phyloP scores from a whole-genome alignment of 805 yeast genomes.

The Nakazawaea ishiwadae region DNA sequence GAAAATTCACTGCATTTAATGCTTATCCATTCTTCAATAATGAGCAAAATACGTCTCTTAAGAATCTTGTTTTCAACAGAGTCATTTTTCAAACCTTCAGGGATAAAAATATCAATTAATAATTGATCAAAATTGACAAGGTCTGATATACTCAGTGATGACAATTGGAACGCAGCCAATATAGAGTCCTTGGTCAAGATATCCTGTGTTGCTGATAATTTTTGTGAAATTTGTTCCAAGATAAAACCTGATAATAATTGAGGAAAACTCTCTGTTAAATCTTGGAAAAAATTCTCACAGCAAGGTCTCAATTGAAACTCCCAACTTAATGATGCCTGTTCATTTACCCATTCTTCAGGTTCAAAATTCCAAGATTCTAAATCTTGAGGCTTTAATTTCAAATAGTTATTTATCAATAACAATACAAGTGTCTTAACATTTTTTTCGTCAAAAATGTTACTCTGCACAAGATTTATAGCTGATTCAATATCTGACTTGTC shows the following conservation, averaged over 20 bases:
- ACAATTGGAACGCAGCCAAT: conserved; percentile 76
- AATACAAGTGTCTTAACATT: conserved; percentile 58
- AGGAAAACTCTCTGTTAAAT: conserved; percentile 60
- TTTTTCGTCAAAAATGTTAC: conserved; percentile 53
- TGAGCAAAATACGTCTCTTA: conserved; percentile 70
- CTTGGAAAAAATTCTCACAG: conserved; percentile 80
- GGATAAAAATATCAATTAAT: conserved; percentile 57
- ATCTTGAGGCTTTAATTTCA: conserved; percentile 70
- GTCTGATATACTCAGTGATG: conserved; percentile 61
- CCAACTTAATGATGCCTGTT: conserved; percentile 71
- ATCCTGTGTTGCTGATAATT: conserved; percentile 29
- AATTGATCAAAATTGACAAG: conserved; percentile 65
- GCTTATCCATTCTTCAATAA: conserved; percentile 78
- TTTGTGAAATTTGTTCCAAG: conserved; percentile 51
- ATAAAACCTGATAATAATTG: conserved; percentile 49
- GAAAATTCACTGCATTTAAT: conserved; percentile 59
- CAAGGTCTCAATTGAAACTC: conserved; percentile 84
- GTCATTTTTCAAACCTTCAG: conserved; percentile 48
- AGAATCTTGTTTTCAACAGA: conserved; percentile 55
- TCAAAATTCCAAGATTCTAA: conserved; percentile 77
- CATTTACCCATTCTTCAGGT: conserved; percentile 92
- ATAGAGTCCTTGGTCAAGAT: conserved; percentile 74
- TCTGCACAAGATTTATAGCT: conserved; percentile 49
- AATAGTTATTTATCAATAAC: conserved; percentile 65
- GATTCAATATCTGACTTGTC: conserved; percentile 59